Evolutionary conservation across 352 stramenopile genomes (phyloP).

Genomic region (Globisporangium solare): DNA sequence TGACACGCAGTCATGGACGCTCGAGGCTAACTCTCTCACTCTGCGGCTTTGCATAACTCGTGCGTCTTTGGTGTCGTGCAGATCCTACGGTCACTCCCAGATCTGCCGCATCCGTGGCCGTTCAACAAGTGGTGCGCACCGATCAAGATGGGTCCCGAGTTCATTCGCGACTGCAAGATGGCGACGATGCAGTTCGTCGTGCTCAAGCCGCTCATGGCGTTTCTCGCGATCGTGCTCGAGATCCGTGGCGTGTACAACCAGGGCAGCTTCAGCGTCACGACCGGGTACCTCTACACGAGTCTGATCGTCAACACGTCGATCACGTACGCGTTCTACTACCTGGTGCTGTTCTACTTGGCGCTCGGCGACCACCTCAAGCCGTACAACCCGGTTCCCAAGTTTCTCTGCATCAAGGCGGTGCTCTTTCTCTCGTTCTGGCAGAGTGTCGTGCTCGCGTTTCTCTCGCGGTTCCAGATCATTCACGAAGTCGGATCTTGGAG

Average conservation of each 20-base stretch:
- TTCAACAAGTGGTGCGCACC: conserved; percentile 58
- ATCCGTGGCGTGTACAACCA: conserved; percentile 79
- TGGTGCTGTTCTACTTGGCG: conserved; percentile 97
- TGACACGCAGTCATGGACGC: no score
- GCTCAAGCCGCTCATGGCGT: conserved; percentile 89
- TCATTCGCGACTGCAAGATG: conserved; percentile 93
- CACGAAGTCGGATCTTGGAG: conserved; percentile 91
- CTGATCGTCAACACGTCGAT: conserved; percentile 95
- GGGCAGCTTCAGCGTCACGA: conserved; percentile 79
- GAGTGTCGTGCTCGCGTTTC: conserved; percentile 88
- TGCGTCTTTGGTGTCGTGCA: conserved; percentile 3
- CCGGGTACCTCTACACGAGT: conserved; percentile 90
- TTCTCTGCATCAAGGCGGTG: conserved; percentile 98
- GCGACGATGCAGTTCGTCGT: conserved; percentile 96
- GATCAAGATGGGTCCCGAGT: conserved; percentile 79
- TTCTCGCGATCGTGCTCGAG: conserved; percentile 84
- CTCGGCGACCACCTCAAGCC: conserved; percentile 86
- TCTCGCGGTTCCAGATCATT: conserved; percentile 87
- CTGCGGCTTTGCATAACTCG: no score
- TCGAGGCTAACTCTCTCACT: no score
- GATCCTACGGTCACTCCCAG: conserved; percentile 48
- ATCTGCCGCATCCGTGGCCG: conserved; percentile 74
- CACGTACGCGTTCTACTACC: conserved; percentile 96
- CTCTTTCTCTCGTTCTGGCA: conserved; percentile 99
- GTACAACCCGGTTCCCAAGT: conserved; percentile 96